These are phyloP conservation scores for Hsuehochloa calcarea DNA, from an alignment of 176 grass and related monocot genomes.

Conservation along the genomic window DNA sequence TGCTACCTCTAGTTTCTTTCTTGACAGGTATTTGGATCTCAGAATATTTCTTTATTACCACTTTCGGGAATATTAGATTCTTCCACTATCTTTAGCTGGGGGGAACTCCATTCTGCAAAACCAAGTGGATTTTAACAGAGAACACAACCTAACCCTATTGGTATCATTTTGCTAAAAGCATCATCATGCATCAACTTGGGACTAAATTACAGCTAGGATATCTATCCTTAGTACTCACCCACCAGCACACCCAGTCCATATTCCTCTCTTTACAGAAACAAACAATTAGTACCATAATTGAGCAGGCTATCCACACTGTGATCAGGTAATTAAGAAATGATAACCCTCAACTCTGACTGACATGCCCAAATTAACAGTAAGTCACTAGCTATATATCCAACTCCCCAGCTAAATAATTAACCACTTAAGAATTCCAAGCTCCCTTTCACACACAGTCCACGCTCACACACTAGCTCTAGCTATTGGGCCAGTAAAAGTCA, in stretches of 20 bases:
- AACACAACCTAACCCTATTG: background rate
- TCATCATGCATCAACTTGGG: background rate
- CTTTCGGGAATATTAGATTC: background rate
- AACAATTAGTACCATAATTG: background rate
- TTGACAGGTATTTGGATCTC: no score
- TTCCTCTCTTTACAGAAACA: background rate
- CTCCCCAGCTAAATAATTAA: background rate
- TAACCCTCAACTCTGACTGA: no score
- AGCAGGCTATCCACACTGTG: background rate
- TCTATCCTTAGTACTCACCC: background rate
- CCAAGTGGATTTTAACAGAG: background rate
- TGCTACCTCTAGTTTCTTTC: no score
- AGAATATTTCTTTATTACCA: no score
- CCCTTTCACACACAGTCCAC: background rate
- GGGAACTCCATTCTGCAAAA: background rate
- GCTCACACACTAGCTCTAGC: background rate
- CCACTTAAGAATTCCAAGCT: background rate
- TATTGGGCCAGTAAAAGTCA: conserved; percentile 16
- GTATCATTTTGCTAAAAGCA: background rate
- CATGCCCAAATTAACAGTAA: no score
- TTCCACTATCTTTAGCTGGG: background rate
- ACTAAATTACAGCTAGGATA: background rate
- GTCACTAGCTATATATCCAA: background rate
- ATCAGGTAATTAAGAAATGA: background rate
- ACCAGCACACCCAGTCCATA: background rate